A percentile compares a stretch with the other conserved stretches of the same genome.
These are phyloP conservation scores for Fusarium sp. DNA, from an alignment of 2,329 filamentous ascomycete genomes.

Conservation along the genomic window DNA sequence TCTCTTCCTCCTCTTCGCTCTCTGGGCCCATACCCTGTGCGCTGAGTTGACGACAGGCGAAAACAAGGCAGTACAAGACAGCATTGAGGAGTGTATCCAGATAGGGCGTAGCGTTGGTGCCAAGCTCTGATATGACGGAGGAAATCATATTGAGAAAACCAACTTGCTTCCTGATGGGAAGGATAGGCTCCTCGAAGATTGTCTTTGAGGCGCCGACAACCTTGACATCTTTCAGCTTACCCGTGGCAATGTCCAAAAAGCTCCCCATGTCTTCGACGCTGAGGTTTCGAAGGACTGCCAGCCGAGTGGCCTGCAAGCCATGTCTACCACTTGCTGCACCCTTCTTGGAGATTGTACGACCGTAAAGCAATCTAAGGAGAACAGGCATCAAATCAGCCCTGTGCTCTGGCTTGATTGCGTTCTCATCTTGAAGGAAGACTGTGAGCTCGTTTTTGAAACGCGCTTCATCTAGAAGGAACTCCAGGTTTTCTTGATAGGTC, in stretches of 20 bases:
- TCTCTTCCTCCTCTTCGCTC: slow-evolving; percentile 54
- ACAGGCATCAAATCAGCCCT: slow-evolving; percentile 81
- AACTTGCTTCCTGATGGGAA: slow-evolving; percentile 81
- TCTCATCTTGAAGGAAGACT: slow-evolving; percentile 81
- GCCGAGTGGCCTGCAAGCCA: slow-evolving; percentile 81
- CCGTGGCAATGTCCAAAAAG: slow-evolving; percentile 85
- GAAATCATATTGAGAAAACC: slow-evolving; percentile 93
- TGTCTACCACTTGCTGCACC: slow-evolving; percentile 79
- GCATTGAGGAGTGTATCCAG: slow-evolving; percentile 76
- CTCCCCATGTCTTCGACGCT: slow-evolving; percentile 76
- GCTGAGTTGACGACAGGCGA: slow-evolving; percentile 69
- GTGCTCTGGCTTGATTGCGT: slow-evolving; percentile 77
- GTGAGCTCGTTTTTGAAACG: slow-evolving; percentile 95
- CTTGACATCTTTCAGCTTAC: slow-evolving; percentile 69
- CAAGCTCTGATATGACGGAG: slow-evolving; percentile 85
- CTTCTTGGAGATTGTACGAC: slow-evolving; percentile 84
- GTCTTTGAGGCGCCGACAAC: slow-evolving; percentile 64
- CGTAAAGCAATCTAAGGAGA: slow-evolving; percentile 86
- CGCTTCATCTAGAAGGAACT: slow-evolving; percentile 88
- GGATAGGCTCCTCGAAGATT: slow-evolving; percentile 65
- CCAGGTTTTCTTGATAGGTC: slow-evolving; percentile 84
- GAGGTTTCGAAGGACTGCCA: slow-evolving; percentile 83
- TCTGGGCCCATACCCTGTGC: slow-evolving; percentile 48
- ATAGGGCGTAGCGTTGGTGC: slow-evolving; percentile 75
- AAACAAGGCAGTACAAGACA: slow-evolving; percentile 82